A percentile compares a stretch with the other conserved stretches of the same genome.
phyloP scores from a whole-genome alignment of 768 basidiomycete genomes.

The Tylopilus subfusipes region DNA sequence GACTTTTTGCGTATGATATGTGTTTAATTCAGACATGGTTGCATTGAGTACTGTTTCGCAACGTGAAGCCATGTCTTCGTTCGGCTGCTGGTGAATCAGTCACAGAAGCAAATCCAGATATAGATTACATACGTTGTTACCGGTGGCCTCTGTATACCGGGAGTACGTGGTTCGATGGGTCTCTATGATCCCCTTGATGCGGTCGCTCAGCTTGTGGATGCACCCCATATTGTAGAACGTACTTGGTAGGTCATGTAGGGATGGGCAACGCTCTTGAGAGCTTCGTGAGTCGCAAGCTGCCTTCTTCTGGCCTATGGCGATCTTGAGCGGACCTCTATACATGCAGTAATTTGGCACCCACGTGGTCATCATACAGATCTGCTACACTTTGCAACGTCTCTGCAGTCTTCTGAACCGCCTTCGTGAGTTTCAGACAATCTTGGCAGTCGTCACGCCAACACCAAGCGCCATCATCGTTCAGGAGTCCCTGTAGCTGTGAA shows the following conservation, averaged over 20 bases:
- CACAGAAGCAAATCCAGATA: neutral
- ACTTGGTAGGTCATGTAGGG: slow-evolving; percentile 72
- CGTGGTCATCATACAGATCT: slow-evolving; percentile 77
- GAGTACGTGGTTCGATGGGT: slow-evolving; percentile 69
- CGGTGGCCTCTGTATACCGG: slow-evolving; percentile 55
- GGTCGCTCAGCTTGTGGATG: neutral
- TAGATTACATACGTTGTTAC: slow-evolving; percentile 24
- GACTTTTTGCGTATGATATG: slow-evolving; percentile 67
- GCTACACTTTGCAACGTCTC: slow-evolving; percentile 73
- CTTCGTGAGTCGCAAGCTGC: slow-evolving; percentile 72
- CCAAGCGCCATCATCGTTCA: slow-evolving; percentile 77
- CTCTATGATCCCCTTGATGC: slow-evolving; percentile 59
- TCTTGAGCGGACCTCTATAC: slow-evolving; percentile 4
- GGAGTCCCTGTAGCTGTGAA: slow-evolving; percentile 48
- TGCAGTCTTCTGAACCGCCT: slow-evolving; percentile 70
- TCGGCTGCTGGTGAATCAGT: slow-evolving; percentile 37
- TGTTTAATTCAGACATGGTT: slow-evolving; percentile 86
- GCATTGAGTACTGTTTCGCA: slow-evolving; percentile 88
- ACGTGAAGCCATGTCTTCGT: slow-evolving; percentile 65
- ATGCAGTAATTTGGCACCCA: slow-evolving; percentile 33
- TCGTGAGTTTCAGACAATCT: slow-evolving; percentile 76
- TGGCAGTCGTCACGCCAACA: slow-evolving; percentile 81
- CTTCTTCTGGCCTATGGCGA: slow-evolving; percentile 60
- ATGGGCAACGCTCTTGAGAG: slow-evolving; percentile 72
- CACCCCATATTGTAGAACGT: neutral